These are phyloP conservation scores for Plantago major DNA, from an alignment of 257 asterid genomes.

Conservation along the genomic window DNA sequence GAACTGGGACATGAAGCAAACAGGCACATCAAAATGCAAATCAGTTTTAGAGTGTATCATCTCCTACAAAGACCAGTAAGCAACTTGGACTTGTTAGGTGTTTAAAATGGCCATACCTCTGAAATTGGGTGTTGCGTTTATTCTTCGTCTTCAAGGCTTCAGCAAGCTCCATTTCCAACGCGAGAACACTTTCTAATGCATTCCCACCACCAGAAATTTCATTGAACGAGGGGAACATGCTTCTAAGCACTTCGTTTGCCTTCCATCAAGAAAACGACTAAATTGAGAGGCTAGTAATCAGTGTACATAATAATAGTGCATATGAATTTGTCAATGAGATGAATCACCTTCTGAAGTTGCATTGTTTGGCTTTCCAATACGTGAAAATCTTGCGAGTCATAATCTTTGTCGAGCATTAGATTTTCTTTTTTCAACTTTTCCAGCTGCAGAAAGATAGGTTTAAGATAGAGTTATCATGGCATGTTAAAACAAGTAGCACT, in stretches of 20 bases:
- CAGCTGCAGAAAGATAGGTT: constrained; percentile 49
- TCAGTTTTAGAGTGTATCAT: no score
- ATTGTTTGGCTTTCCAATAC: constrained; percentile 47
- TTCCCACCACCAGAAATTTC: constrained; percentile 63
- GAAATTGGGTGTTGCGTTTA: constrained; percentile 49
- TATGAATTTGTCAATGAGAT: constrained; percentile 20
- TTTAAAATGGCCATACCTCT: constrained; percentile 44
- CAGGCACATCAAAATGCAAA: neutral
- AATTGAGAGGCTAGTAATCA: constrained; percentile 19
- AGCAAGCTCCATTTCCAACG: constrained; percentile 88
- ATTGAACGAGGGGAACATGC: constrained; percentile 65
- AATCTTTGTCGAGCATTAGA: constrained; percentile 28
- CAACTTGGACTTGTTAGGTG: neutral
- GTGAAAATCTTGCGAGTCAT: constrained; percentile 33
- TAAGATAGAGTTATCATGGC: neutral
- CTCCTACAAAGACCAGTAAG: neutral
- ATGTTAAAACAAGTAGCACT: neutral
- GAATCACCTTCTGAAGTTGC: constrained; percentile 57
- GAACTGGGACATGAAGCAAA: constrained; percentile 44
- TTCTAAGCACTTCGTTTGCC: constrained; percentile 84
- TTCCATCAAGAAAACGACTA: constrained; percentile 24
- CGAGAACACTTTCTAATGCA: constrained; percentile 84
- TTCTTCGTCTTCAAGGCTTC: constrained; percentile 75
- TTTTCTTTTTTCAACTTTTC: constrained; percentile 92
- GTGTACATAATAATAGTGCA: constrained; percentile 4